Base-by-base conservation (phyloP, 192 early-diverging fungal species). In the Coemansia sp. region DNA sequence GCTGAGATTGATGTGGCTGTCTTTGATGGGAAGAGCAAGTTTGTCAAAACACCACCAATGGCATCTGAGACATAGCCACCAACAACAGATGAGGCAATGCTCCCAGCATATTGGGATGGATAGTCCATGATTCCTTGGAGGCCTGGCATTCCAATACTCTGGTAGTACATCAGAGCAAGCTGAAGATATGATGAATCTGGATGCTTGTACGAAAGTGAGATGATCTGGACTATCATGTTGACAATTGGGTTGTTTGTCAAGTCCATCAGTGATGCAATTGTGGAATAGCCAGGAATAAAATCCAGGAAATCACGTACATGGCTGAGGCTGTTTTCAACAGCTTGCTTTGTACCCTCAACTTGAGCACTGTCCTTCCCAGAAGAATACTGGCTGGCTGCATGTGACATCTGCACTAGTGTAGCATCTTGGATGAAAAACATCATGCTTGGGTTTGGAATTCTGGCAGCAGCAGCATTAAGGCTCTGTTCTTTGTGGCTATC, bases 51-150 rank as follows among this genome's bases (percentile, higher is more conserved):
- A 25, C 50, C 60, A 22, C 64, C 61, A 13, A 79, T 63, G 10
- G 56, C 67, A 53, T 67, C 43, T 15, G 76, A 78, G 8, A 74
- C 65, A 68, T 71, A 79, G n/a, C 71, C 69, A 4, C 77, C 72
- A 59, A 71, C 32, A 52, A 63, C 1, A 9, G 64, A 62, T 0
- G 77, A 74, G 3, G 69, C 77, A n/a, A 74, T n/a, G 9, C 34
- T 42, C 6, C 77, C 77, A 43, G 65, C 20, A 15, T 68, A 68
- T 46, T 74, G 77, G 6, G 72, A 74, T 7, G 72, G 71, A 5
- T 59, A 62, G 22, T 52, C 53, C 23, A 59, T 67, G 13, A 80
- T 6, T 11, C 7, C 29, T 4, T 59, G 42, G 2, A 80, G 50
- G 0, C 72, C 77, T 8, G 68, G 69, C 68, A 80, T 71, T 9